These are phyloP conservation scores for Elsinoe perseae DNA, from an alignment of 2,329 filamentous ascomycete genomes.

Conservation along the genomic window DNA sequence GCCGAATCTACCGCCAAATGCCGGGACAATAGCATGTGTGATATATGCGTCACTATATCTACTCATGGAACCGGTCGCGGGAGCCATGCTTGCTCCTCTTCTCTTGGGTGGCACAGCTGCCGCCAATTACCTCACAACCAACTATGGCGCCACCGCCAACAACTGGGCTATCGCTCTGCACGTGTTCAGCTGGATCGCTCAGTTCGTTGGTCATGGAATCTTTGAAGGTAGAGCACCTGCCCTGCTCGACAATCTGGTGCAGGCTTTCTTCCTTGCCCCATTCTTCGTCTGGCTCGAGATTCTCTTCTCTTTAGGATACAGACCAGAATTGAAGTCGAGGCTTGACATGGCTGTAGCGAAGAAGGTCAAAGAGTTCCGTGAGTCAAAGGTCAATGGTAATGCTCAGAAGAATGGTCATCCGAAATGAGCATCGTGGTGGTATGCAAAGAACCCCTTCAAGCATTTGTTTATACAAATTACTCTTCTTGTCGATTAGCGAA, in stretches of 20 bases:
- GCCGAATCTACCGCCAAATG: slow-evolving; percentile 52
- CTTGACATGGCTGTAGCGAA: slow-evolving; percentile 67
- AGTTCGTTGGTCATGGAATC: slow-evolving; percentile 84
- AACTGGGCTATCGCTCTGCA: slow-evolving; percentile 63
- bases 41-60: slow-evolving; percentile 75
- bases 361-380: slow-evolving; percentile 68
- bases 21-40: slow-evolving; percentile 50
- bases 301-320: slow-evolving; percentile 83
- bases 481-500: slow-evolving; percentile 5
- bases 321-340: slow-evolving; percentile 74
- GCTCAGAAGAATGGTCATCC: slow-evolving; percentile 21
- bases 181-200: slow-evolving; percentile 70
- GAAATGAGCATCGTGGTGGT: background rate
- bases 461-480: background rate
- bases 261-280: slow-evolving; percentile 85
- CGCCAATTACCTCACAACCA: slow-evolving; percentile 64
- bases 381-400: slow-evolving; percentile 39
- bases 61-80: slow-evolving; percentile 88
- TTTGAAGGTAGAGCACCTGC: slow-evolving; percentile 86
- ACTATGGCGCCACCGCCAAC: slow-evolving; percentile 53
- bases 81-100: slow-evolving; percentile 65
- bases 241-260: slow-evolving; percentile 80
- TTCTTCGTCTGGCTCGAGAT: slow-evolving; percentile 97
- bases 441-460: background rate
- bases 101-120: slow-evolving; percentile 68